phyloP scores from a whole-genome alignment of 2,329 filamentous ascomycete genomes.

The Aspergillus alliaceus region DNA sequence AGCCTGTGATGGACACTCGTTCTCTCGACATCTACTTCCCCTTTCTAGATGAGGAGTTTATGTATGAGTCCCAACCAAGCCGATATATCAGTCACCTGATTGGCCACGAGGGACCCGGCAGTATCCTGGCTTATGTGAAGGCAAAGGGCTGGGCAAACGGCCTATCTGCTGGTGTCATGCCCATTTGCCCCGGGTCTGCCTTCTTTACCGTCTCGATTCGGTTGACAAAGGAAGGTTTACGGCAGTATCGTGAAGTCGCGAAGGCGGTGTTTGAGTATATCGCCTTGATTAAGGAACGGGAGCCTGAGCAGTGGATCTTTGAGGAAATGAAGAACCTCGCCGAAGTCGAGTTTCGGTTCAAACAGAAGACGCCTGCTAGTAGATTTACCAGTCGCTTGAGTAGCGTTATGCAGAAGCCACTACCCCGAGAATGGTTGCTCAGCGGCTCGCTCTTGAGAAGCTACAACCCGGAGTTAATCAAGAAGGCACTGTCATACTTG shows the following conservation, averaged over 20 bases:
- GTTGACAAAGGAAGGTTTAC: constrained; percentile 80
- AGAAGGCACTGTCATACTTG: constrained; percentile 69
- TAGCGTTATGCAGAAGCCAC: constrained; percentile 85
- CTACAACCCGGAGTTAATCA: constrained; percentile 77
- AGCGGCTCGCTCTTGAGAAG: constrained; percentile 77
- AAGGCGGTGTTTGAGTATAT: constrained; percentile 91
- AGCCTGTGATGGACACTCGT: constrained; percentile 85
- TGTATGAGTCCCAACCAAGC: constrained; percentile 78
- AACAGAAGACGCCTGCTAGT: constrained; percentile 86
- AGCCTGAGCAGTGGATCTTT: constrained; percentile 90
- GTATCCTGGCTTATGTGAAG: constrained; percentile 87
- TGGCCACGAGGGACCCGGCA: constrained; percentile 89
- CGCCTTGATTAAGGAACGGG: constrained; percentile 74
- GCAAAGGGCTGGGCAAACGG: constrained; percentile 86
- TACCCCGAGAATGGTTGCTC: constrained; percentile 83
- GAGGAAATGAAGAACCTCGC: constrained; percentile 87
- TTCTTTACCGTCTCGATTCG: constrained; percentile 78
- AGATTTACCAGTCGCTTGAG: constrained; percentile 84
- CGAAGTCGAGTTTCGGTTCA: constrained; percentile 93
- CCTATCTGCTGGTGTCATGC: constrained; percentile 73
- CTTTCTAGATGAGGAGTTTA: constrained; percentile 77
- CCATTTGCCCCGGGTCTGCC: constrained; percentile 76
- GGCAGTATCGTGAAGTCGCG: constrained; percentile 77
- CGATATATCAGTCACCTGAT: constrained; percentile 86
- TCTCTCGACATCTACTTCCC: constrained; percentile 79